phyloP scores from a whole-genome alignment of 768 basidiomycete species.

The Amylocystis lapponica region DNA sequence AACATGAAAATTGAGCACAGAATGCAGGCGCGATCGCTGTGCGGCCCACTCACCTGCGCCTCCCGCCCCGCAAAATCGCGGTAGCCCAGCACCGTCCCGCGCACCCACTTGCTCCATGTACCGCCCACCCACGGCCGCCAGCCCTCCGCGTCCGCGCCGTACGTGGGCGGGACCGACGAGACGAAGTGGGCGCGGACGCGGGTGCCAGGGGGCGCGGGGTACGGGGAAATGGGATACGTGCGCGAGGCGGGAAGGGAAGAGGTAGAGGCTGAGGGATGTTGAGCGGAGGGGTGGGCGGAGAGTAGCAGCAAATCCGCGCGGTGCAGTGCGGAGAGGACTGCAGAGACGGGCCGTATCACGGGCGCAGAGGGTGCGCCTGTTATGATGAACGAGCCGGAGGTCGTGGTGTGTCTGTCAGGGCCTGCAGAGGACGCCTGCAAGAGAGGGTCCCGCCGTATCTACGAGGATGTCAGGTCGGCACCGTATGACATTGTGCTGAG shows the following conservation, averaged over 20 bases:
- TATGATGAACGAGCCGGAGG: constrained; percentile 41
- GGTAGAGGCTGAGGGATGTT: constrained; percentile 10
- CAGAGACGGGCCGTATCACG: constrained; percentile 34
- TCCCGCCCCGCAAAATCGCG: constrained; percentile 54
- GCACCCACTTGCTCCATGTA: constrained; percentile 49
- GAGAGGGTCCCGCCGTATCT: constrained; percentile 33
- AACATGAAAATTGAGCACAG: constrained; percentile 1
- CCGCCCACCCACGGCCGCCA: constrained; percentile 51
- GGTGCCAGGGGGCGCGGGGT: constrained; percentile 44
- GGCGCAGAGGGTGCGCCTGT: constrained; percentile 30
- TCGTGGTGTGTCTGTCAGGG: constrained; percentile 10
- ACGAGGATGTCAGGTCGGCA: neutral
- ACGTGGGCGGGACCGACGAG: constrained; percentile 31
- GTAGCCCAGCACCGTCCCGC: constrained; percentile 50
- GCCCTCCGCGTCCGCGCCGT: constrained; percentile 23
- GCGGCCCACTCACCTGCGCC: constrained; percentile 37
- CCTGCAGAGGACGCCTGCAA: constrained; percentile 13
- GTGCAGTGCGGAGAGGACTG: constrained; percentile 51
- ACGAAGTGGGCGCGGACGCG: constrained; percentile 51
- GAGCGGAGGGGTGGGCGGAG: constrained; percentile 11
- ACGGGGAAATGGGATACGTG: constrained; percentile 57
- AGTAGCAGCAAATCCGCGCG: constrained; percentile 53
- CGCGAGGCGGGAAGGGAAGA: constrained; percentile 24
- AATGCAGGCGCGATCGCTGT: too few relatives aligned
- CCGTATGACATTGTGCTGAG: neutral